These are phyloP conservation scores for Colletotrichum liriopes DNA, from an alignment of 2,329 filamentous ascomycete species.

Conservation along the genomic window DNA sequence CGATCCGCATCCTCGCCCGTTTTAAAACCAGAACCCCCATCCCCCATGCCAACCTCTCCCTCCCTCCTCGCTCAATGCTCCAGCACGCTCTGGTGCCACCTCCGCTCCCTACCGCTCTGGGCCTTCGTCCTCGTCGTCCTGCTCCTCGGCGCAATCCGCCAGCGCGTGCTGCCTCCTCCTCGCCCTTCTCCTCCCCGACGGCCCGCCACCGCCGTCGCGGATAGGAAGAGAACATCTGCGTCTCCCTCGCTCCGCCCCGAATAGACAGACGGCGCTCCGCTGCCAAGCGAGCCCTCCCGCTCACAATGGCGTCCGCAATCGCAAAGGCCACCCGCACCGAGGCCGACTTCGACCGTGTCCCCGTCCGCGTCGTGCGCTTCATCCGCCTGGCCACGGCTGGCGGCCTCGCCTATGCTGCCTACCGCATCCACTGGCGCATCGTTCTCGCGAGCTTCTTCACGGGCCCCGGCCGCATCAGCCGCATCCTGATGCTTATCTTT, in stretches of 20 bases:
- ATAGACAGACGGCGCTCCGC: not conserved
- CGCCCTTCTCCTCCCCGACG: constrained; percentile 29
- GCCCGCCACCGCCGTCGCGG: constrained; percentile 27
- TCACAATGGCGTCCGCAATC: constrained; percentile 29
- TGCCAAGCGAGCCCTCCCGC: not conserved
- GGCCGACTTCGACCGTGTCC: constrained; percentile 41
- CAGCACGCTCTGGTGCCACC: constrained; percentile 58
- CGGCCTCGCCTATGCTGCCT: constrained; percentile 63
- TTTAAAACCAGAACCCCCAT: not conserved
- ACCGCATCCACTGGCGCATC: constrained; percentile 59
- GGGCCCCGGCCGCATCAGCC: constrained; percentile 68
- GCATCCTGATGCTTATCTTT: constrained; percentile 69
- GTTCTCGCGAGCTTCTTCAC: constrained; percentile 63
- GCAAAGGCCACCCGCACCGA: constrained; percentile 44
- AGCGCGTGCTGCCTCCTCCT: constrained; percentile 45
- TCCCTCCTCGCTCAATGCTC: constrained; percentile 59
- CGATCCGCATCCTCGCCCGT: not conserved
- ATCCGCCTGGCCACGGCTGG: constrained; percentile 59
- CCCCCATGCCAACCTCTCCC: constrained; percentile 24
- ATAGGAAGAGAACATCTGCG: constrained; percentile 32
- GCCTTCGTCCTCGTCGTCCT: constrained; percentile 56
- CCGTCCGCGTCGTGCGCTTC: constrained; percentile 50
- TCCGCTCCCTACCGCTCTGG: constrained; percentile 61
- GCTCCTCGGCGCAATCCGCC: constrained; percentile 53
- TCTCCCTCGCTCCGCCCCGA: not conserved